Evolutionary conservation across 352 stramenopile species (phyloP).

Genomic region (Halophytophthora polymorphica): DNA sequence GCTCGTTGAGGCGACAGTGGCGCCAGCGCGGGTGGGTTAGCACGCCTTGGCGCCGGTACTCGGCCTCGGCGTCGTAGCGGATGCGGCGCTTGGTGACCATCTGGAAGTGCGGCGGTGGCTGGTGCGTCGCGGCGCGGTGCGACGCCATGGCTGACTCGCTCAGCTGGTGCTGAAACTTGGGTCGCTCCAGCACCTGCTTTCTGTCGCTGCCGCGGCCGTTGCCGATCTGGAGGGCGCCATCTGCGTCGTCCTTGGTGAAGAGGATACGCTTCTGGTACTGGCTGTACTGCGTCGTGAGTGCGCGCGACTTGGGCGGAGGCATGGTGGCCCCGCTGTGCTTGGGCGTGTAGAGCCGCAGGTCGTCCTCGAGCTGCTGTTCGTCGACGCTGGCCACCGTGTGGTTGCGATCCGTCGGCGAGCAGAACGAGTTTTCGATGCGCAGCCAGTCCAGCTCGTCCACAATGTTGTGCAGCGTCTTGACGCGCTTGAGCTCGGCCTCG

Average conservation of each 20-base stretch:
- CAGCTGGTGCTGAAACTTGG: constrained; percentile 41
- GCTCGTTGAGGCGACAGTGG: constrained; percentile 50
- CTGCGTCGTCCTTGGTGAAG: constrained; percentile 25
- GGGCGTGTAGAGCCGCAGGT: constrained; percentile 58
- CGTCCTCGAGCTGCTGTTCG: constrained; percentile 57
- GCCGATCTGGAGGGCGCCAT: constrained; percentile 3
- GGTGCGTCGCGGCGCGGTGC: constrained; percentile 22
- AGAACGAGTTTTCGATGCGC: constrained; percentile 82
- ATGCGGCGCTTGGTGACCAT: constrained; percentile 55
- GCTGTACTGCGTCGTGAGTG: constrained; percentile 24
- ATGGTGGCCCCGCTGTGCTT: constrained; percentile 40
- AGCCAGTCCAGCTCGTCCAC: constrained; percentile 83
- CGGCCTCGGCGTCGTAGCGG: constrained; percentile 58
- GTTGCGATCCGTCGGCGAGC: constrained; percentile 68
- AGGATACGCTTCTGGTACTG: constrained; percentile 32
- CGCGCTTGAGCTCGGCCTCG: constrained; percentile 75
- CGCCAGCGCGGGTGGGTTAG: constrained; percentile 69
- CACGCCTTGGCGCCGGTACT: constrained; percentile 64
- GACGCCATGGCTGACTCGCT: constrained; percentile 29
- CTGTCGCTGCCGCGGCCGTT: constrained; percentile 12
- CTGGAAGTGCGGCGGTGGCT: constrained; percentile 31
- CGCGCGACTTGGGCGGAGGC: constrained; percentile 29
- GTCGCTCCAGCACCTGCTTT: constrained; percentile 15
- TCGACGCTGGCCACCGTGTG: constrained; percentile 47
- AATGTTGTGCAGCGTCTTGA: constrained; percentile 77